Base-by-base conservation (phyloP, 768 basidiomycete species). In the Termitomyces sp. region DNA sequence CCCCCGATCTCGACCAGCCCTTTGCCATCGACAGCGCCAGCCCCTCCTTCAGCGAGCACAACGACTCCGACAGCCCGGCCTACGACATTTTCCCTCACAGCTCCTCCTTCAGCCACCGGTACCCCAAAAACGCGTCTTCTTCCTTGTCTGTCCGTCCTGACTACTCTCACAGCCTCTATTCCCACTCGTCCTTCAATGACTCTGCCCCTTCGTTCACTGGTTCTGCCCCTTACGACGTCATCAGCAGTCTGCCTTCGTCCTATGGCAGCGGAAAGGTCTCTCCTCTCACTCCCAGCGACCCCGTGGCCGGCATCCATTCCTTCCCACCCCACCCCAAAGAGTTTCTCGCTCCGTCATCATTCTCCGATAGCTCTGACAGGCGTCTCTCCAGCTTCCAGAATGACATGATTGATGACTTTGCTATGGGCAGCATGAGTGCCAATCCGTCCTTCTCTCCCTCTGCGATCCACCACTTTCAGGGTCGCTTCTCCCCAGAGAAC, bases 181-280 rank as follows among this genome's bases (percentile, higher is more conserved):
- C 80, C 3, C 82, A 83, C 57, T 63, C 79, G 39, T 75, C 81
- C 41, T 88, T 88, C 69, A 69, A 72, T 17, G 89, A 89, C 65
- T 71, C 81, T 8, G 74, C 86, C 0, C 78, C 82, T 17, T 71
- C 84, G 11, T 88, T 86, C 70, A 75, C 76, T 34, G 71, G 75
- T 43, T 73, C 81, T 10, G 80, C 74, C 67, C 76, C 83, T 11
- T 89, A 87, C 70, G 86, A 86, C 67, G 78, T 86, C 64, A 83
- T 85, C 67, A 73, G 74, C 68, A 81, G 80, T 60, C 72, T 86
- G 21, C 75, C 84, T 1, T 84, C 85, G 3, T 85, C 84, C 16
- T 82, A 84, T 72, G 79, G 77, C 73, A 85, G 82, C 57, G 88
- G 87, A 59, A 90, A 89, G 70, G 85, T 84, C 49, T 89, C 89